phyloP scores from a whole-genome alignment of 2,329 filamentous ascomycete species.

The Decorospora gaudefroyi region DNA sequence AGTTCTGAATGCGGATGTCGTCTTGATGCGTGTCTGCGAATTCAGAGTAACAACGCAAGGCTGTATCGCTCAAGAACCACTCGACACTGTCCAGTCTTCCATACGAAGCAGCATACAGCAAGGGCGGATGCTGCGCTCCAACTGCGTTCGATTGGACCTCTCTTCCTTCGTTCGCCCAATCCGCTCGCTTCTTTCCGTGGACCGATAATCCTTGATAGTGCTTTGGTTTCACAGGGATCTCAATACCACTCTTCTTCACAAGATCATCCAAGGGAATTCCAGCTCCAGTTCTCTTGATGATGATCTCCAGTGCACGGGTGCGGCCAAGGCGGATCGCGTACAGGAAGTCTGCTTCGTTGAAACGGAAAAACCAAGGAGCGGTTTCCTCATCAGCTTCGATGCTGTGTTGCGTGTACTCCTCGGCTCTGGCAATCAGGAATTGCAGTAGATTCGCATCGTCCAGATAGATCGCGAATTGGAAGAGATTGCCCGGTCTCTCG shows the following conservation, averaged over 20 bases:
- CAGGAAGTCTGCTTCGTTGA: slow-evolving; percentile 20
- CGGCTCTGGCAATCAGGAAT: slow-evolving; percentile 20
- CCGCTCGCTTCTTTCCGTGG: slow-evolving; percentile 71
- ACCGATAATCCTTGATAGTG: slow-evolving; percentile 71
- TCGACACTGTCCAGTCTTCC: slow-evolving; percentile 71
- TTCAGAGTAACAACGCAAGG: slow-evolving; percentile 68
- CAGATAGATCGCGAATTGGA: slow-evolving; percentile 40
- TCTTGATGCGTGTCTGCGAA: slow-evolving; percentile 67
- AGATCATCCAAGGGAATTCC: slow-evolving; percentile 71
- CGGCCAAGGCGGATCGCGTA: slow-evolving; percentile 55
- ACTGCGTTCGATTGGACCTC: slow-evolving; percentile 8
- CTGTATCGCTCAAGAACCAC: slow-evolving; percentile 76
- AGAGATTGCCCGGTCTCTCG: slow-evolving; percentile 22
- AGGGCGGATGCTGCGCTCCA: slow-evolving; percentile 54
- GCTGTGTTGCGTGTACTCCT: slow-evolving; percentile 22
- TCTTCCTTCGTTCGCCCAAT: slow-evolving; percentile 62
- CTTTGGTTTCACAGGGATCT: slow-evolving; percentile 66
- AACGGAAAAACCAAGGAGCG: slow-evolving; percentile 14
- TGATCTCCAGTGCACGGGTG: slow-evolving; percentile 62
- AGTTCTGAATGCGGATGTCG: slow-evolving; percentile 65
- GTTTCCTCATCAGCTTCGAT: slow-evolving; percentile 5
- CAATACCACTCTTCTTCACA: slow-evolving; percentile 66
- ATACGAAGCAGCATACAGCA: slow-evolving; percentile 61
- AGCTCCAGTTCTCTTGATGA: slow-evolving; percentile 69
- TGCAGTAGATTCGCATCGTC: slow-evolving; percentile 26